A percentile compares a stretch with the other conserved stretches of the same genome.
phyloP scores from a whole-genome alignment of 1,284 basidiomycete species.

The Apiotrichum montevideense region DNA sequence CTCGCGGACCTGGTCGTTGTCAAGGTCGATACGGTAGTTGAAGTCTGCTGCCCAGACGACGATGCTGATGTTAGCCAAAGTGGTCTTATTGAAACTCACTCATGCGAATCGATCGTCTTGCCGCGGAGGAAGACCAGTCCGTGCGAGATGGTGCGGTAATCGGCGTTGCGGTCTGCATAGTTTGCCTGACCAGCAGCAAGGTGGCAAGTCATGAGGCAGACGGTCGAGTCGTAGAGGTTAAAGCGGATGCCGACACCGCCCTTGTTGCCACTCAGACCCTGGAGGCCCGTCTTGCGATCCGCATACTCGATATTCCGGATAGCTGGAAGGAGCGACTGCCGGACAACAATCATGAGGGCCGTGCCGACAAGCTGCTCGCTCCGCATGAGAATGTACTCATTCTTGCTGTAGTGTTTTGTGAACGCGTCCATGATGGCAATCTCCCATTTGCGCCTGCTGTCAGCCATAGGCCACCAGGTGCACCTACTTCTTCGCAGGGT shows the following conservation, averaged over 20 bases:
- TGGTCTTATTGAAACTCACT: slow-evolving; percentile 54
- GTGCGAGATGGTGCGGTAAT: slow-evolving; percentile 79
- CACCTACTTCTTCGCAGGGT: slow-evolving; percentile 78
- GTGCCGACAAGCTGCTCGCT: slow-evolving; percentile 95
- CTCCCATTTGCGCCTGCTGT: slow-evolving; percentile 74
- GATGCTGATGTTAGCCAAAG: slow-evolving; percentile 22
- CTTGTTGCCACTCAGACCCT: slow-evolving; percentile 97
- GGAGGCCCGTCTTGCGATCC: slow-evolving; percentile 91
- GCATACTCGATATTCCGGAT: slow-evolving; percentile 88
- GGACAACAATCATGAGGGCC: slow-evolving; percentile 79
- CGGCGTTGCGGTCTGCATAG: slow-evolving; percentile 82
- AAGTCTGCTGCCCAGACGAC: slow-evolving; percentile 91
- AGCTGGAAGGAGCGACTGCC: slow-evolving; percentile 64
- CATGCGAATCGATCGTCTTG: slow-evolving; percentile 79
- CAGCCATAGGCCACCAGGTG: neutral
- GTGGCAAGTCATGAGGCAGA: slow-evolving; percentile 90
- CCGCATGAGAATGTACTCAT: slow-evolving; percentile 76
- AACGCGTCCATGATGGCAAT: slow-evolving; percentile 71
- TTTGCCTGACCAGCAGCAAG: slow-evolving; percentile 89
- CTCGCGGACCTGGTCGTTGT: slow-evolving; percentile 70
- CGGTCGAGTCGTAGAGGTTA: slow-evolving; percentile 79
- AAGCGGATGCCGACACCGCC: slow-evolving; percentile 89
- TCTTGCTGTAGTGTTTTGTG: slow-evolving; percentile 57
- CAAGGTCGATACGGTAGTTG: slow-evolving; percentile 87
- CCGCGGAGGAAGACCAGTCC: slow-evolving; percentile 83